phyloP scores from a whole-genome alignment of 306 rosid species.

The Rosa rugosa region DNA sequence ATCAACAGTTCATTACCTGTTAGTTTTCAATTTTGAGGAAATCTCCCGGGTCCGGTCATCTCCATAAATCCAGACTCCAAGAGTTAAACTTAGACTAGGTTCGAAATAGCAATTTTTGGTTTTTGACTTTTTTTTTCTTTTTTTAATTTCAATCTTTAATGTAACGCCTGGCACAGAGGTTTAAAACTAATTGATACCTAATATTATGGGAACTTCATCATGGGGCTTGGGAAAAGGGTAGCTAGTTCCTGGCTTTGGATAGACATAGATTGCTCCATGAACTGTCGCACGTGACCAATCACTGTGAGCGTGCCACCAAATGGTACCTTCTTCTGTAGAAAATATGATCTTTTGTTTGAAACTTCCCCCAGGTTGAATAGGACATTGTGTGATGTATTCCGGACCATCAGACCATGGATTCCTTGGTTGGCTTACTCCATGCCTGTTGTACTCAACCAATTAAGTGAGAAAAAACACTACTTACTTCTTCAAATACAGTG shows the following conservation, averaged over 20 bases:
- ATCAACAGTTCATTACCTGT: background rate
- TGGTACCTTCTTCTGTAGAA: conserved; percentile 7
- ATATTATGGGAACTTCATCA: background rate
- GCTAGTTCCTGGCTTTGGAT: conserved; percentile 7
- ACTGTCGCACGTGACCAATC: background rate
- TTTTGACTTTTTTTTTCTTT: too few relatives aligned
- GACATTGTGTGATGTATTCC: conserved; percentile 3
- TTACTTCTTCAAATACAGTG: background rate
- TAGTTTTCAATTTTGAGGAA: background rate
- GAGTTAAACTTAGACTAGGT: background rate
- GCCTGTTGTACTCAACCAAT: background rate
- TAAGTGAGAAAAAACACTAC: background rate
- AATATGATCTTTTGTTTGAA: conserved; percentile 3
- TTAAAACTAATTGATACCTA: background rate
- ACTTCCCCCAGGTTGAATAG: background rate
- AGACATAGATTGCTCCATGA: conserved; percentile 3
- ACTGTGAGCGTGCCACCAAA: conserved; percentile 11
- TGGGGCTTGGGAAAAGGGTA: conserved; percentile 1
- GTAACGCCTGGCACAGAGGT: background rate
- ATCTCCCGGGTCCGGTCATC: background rate
- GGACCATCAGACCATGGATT: conserved; percentile 13
- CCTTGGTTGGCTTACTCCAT: conserved; percentile 7
- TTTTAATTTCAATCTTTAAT: background rate
- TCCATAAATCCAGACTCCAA: background rate
- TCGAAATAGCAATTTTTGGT: background rate